phyloP scores from a whole-genome alignment of 768 basidiomycete species.

The Psilocybe cyanescens region DNA sequence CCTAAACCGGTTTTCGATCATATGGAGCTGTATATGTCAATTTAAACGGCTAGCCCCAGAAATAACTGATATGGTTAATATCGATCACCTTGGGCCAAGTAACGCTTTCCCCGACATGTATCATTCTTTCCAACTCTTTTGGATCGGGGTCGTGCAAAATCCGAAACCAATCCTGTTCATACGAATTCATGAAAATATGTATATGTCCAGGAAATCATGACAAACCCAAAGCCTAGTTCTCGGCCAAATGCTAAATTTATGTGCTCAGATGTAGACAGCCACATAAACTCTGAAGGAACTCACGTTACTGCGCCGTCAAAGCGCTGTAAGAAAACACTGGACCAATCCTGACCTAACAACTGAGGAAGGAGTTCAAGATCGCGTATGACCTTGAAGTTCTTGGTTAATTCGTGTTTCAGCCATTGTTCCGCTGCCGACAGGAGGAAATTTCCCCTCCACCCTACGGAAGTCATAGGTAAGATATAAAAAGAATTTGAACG shows the following conservation, averaged over 20 bases:
- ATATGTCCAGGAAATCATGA: constrained; percentile 9
- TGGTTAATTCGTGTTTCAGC: constrained; percentile 93
- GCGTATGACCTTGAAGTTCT: constrained; percentile 97
- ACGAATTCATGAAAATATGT: background rate
- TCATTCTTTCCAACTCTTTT: constrained; percentile 82
- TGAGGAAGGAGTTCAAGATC: constrained; percentile 97
- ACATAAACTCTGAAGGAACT: constrained; percentile 29
- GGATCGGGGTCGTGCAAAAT: constrained; percentile 86
- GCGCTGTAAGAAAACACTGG: constrained; percentile 92
- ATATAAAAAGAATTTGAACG: background rate
- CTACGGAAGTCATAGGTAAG: constrained; percentile 28
- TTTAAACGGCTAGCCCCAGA: constrained; percentile 1
- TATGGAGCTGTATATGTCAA: constrained; percentile 66
- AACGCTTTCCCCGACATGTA: constrained; percentile 83
- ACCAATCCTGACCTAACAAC: constrained; percentile 93
- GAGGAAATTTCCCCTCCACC: constrained; percentile 95
- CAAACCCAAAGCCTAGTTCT: constrained; percentile 75
- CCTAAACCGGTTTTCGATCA: constrained; percentile 89
- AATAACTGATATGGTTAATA: background rate
- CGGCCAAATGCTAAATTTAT: constrained; percentile 71
- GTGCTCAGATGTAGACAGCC: background rate
- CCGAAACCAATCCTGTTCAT: constrained; percentile 74
- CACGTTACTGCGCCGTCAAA: constrained; percentile 91
- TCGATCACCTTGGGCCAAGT: constrained; percentile 92
- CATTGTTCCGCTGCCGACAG: constrained; percentile 93